Conservation (phyloP, 495 filamentous ascomycete species). For the Aspergillus ostianus region DNA sequence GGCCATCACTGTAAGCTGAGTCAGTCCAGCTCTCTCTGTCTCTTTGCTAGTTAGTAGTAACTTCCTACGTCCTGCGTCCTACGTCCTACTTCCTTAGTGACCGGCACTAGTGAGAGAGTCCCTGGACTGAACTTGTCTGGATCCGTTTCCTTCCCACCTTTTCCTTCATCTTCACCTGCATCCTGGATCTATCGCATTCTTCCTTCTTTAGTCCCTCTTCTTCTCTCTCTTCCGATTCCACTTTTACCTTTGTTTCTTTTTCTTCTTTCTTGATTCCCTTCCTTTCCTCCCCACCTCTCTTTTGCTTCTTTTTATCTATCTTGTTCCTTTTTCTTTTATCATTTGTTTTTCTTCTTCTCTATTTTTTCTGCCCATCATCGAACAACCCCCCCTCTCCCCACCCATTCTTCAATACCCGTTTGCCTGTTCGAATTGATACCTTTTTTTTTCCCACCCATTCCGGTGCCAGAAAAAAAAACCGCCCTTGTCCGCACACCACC, state of each 20-base stretch:
- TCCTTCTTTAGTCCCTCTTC: slow-evolving; percentile 10
- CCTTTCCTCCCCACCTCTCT: slow-evolving; percentile 8
- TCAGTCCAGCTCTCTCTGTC: no score
- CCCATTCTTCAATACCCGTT: slow-evolving; percentile 23
- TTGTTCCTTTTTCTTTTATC: slow-evolving; percentile 15
- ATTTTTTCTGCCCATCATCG: slow-evolving; percentile 8
- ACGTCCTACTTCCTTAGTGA: no score
- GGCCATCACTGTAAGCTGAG: no score
- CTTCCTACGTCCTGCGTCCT: no score
- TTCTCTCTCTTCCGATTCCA: slow-evolving; percentile 6
- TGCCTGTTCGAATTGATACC: slow-evolving; percentile 18
- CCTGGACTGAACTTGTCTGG: background rate
- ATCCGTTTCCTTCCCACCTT: background rate
- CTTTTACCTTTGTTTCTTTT: slow-evolving; percentile 5
- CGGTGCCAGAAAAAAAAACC: slow-evolving; percentile 12
- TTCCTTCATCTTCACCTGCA: background rate
- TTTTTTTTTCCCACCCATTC: slow-evolving; percentile 25
- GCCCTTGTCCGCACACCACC: slow-evolving; percentile 33
- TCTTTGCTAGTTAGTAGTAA: no score
- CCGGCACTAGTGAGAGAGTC: no score
- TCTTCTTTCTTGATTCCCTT: slow-evolving; percentile 7
- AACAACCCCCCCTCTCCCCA: background rate
- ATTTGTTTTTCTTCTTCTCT: slow-evolving; percentile 23
- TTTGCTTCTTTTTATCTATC: slow-evolving; percentile 9
- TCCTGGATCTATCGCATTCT: slow-evolving; percentile 1